A percentile compares a stretch with the other conserved stretches of the same genome.
These are phyloP conservation scores for Pythium sukuiense DNA, from an alignment of 352 stramenopile species.

Conservation along the genomic window DNA sequence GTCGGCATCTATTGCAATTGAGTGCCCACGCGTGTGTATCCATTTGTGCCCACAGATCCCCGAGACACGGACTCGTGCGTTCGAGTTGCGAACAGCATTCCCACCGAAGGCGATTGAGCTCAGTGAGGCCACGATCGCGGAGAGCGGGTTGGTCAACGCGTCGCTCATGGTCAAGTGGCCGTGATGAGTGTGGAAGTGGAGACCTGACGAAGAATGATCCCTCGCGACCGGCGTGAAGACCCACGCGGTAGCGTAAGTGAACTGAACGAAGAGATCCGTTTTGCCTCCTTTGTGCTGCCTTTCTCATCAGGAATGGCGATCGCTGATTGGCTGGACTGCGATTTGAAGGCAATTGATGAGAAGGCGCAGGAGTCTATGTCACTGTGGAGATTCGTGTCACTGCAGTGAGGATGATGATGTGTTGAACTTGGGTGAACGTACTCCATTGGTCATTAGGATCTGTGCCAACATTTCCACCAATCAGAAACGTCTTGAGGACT, in stretches of 20 bases:
- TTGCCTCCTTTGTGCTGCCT: background rate
- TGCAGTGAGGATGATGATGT: slow-evolving; percentile 8
- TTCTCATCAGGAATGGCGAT: background rate
- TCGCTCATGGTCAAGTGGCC: slow-evolving; percentile 80
- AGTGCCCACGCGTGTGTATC: background rate
- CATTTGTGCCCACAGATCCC: slow-evolving; percentile 35
- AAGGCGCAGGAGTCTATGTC: slow-evolving; percentile 14
- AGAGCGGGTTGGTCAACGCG: slow-evolving; percentile 72
- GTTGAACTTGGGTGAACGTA: slow-evolving; percentile 21
- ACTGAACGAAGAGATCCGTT: background rate
- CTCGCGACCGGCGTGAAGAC: background rate
- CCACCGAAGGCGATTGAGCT: slow-evolving; percentile 53
- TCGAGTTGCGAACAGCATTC: slow-evolving; percentile 75
- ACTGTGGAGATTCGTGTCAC: slow-evolving; percentile 3
- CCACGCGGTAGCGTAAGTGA: background rate
- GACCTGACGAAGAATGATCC: background rate
- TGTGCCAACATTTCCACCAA: slow-evolving; percentile 7
- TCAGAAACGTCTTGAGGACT: background rate
- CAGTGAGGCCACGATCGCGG: slow-evolving; percentile 56
- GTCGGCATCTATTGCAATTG: background rate
- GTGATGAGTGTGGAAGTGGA: slow-evolving; percentile 11
- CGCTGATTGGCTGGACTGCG: slow-evolving; percentile 1
- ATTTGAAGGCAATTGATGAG: background rate
- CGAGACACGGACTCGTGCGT: slow-evolving; percentile 61
- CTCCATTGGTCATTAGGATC: slow-evolving; percentile 12